Percentiles rank a stretch among this genome's conserved stretches.
Conservation (phyloP, 1,284 basidiomycete genomes). For the Tremellales sp. region DNA sequence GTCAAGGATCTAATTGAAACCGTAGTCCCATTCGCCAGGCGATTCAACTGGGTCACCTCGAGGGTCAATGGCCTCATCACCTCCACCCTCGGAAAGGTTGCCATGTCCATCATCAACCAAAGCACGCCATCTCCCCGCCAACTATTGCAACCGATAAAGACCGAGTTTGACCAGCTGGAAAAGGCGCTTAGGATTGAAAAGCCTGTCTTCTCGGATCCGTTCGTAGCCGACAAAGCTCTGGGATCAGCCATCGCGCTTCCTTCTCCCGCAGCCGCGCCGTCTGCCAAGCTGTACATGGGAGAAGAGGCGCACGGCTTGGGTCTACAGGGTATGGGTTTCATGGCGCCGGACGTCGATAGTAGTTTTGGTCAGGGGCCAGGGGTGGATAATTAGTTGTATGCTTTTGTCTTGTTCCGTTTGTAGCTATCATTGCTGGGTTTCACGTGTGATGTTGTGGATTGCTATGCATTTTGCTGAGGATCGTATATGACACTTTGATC, state of each 20-base stretch:
- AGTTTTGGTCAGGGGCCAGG: too few relatives aligned
- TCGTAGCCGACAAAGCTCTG: conserved; percentile 3
- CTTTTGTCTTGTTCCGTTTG: too few relatives aligned
- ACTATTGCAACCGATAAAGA: conserved; percentile 3
- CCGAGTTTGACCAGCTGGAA: not conserved
- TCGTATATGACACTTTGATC: too few relatives aligned
- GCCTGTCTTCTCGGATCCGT: not conserved
- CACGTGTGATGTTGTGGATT: too few relatives aligned
- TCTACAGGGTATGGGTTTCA: conserved; percentile 14
- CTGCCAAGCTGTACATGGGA: not conserved
- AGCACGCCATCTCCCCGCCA: conserved; percentile 13
- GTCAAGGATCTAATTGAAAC: conserved; percentile 43
- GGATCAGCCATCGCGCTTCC: not conserved
- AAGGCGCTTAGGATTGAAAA: not conserved
- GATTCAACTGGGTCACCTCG: conserved; percentile 32
- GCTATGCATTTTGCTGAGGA: too few relatives aligned
- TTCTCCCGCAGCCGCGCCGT: not conserved
- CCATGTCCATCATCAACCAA: conserved; percentile 17
- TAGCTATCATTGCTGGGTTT: too few relatives aligned
- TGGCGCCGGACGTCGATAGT: conserved; percentile 27
- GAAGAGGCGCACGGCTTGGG: conserved; percentile 18
- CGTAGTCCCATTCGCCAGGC: conserved; percentile 45
- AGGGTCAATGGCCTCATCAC: conserved; percentile 32
- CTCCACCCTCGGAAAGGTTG: conserved; percentile 24
- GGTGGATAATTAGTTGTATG: too few relatives aligned